Base-by-base conservation (phyloP, 257 asterid genomes). In the Solanum neorickii region DNA sequence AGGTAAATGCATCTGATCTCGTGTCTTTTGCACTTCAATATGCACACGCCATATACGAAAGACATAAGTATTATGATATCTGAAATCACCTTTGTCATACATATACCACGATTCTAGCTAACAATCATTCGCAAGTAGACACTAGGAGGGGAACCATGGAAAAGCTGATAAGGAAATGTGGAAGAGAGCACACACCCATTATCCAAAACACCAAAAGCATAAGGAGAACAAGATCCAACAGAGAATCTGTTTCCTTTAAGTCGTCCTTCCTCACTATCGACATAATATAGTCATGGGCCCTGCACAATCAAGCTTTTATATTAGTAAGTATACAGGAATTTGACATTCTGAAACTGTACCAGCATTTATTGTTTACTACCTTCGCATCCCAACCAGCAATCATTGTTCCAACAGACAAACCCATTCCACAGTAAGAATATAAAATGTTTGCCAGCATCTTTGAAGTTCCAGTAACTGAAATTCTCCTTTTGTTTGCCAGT, bases 321-420 rank as follows among this genome's bases (percentile, higher is more conserved):
- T 46, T 86, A 72, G 73, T 33, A 49, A 44, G 69, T 21, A 70
- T 9, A 47, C 3, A 33, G 21, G 87, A 66, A 84, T 62, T 29
- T n/a, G n/a, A 86, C 87, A 72, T 27, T 46, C 35, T 42, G 56
- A 47, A 39, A 82, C 41, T 41, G 52, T 29, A 39, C 86, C 49
- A 82, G n/a, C 72, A 27, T 60, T 85, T 80, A 84, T 27, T 65
- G 25, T 29, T 85, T 18, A 33, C 33, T 92, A 97, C 99, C 99
- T 92, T 93, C 89, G 94, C 99, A 90, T 97, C 99, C 98, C 98
- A 97, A 82, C 99, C 99, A 72, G 98, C 98, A 66, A 97, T 97
- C 99, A 95, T 97, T 44, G 98, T 96, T 83, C 98, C 99, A 78
- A 96, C 97, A 5, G 98, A 97, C 88, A 95, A 91, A 68, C 98